Evolutionary conservation across 192 early-diverging fungal genomes (phyloP), one percentile per base, ranked within the genome.

Genomic region (Obelidium mucronatum): DNA sequence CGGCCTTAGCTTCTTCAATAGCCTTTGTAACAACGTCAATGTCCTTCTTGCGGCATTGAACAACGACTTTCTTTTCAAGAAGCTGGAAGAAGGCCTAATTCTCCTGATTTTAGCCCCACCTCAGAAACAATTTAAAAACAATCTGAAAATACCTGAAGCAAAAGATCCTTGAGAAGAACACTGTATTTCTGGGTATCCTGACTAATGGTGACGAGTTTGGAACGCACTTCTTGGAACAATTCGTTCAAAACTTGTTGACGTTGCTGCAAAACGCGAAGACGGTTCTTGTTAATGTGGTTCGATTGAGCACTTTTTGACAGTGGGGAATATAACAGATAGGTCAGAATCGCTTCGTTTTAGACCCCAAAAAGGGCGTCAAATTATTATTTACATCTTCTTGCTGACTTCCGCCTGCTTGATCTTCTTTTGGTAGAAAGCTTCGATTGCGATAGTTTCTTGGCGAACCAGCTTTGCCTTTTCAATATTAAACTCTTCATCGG

Each of bases 401-500:
- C 96, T 92, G 22, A 98, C 91, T 83, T 99, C 94, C 24, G 93
- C 93, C 85, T 98, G 97, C 87, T 99, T 99, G 72, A 94, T 90
- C 83, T 99, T 98, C 84, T 96, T 94, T 79, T 95, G 91, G 87
- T 95, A 99, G 71, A 93, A 90, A 73, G 93, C 92, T 67, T 99
- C 97, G 74, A 99, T 97, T 75, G 94, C 95, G 79, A 98, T 88
- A 26, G 96, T 93, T 83, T 99, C 97, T 83, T 95, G 93, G 58
- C 97, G 94, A 30, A 99, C 97, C 54, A 98, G 90, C 82, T 99
- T 99, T 82, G 95, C 97, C 88, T 96, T 96, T 87, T 99, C 97
- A 87, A 99, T 99, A 86, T 99, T 99, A 90, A 98, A 99, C 79
- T 99, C 97, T 76, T 99, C 97, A 82, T 99, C 96, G 61, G 97